Conservation (phyloP, 2,329 filamentous ascomycete species). For the Orbilia oligospora region DNA sequence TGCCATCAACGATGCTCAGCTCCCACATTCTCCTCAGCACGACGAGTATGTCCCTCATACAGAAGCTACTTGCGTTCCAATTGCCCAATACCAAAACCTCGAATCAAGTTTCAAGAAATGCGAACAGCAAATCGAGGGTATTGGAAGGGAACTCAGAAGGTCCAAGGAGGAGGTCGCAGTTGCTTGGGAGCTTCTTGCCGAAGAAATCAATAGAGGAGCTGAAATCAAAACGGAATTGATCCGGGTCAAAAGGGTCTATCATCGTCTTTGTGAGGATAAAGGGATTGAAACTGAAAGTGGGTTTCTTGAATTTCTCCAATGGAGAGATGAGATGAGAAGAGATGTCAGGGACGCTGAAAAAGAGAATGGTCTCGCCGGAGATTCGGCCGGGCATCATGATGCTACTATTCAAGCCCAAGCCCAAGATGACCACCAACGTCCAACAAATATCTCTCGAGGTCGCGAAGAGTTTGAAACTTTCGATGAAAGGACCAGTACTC, state of each 20-base stretch:
- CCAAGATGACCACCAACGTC: no score
- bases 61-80: not conserved
- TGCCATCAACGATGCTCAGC: constrained; percentile 94
- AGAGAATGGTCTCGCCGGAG: not conserved
- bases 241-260: not conserved
- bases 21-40: constrained; percentile 75
- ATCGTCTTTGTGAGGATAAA: not conserved
- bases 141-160: not conserved
- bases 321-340: not conserved
- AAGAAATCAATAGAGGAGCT: not conserved
- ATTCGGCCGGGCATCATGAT: not conserved
- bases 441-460: not conserved
- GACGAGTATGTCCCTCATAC: constrained; percentile 74
- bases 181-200: not conserved
- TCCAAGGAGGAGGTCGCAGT: not conserved
- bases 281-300: not conserved
- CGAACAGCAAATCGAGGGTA: not conserved
- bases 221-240: not conserved
- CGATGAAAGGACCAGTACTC: not conserved
- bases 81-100: not conserved
- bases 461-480: not conserved
- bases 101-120: not conserved
- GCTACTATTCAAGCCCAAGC: no score
- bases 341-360: not conserved
- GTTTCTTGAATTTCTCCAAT: not conserved